Base-by-base conservation (phyloP, 495 filamentous ascomycete genomes). In the Sabuloglossum arenarium region DNA sequence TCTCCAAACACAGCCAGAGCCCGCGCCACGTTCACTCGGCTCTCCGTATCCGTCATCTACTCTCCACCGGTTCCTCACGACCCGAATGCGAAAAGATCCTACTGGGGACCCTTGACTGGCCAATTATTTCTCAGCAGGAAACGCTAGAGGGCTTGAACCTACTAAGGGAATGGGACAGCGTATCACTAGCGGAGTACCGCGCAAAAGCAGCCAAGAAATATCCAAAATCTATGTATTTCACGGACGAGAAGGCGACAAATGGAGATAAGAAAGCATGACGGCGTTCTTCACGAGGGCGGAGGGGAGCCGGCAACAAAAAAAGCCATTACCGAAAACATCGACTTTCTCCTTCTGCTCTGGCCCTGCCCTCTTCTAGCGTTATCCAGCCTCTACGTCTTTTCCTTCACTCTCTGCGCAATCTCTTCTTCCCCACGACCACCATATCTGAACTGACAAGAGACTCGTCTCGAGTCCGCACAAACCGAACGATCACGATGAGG, bases 1-100 rank as follows among this genome's bases (percentile, higher is more conserved):
- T 80, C 5, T 64, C 72, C 14, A 71, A 74, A 32, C 75, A 93
- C 70, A 73, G 78, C 59, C 66, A 74, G 51, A 86, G 80, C 60
- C 67, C 78, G 1, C 47, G 70, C 11, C 81, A 87, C 61, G 70
- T 85, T 4, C 77, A 80, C 28, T 75, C 80, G 9, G 80, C 70
- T 34, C 71, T 88, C 11, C 73, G 74, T 47, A 76, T 72, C 31
- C 79, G 77, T 30, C 72, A 77, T 37, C 61, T 80, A 3, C 67
- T 93, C 29, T 77, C 79, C 16, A 67, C 75, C 0, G 76, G 71
- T 27, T 73, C 75, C 23, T 43, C 54, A 1, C 73, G 75, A 65
- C 55, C 70, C 6, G 70, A 79, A 58, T 71, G 65, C 58, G 83
- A 84, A 63, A 74, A 80, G 62, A 74, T 80, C 25, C 67, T 88